Percentiles rank a stretch among this genome's conserved stretches.
These are phyloP conservation scores for Rhizoclosmatium hyalinum DNA, from an alignment of 371 early-diverging fungal genomes.

Conservation along the genomic window DNA sequence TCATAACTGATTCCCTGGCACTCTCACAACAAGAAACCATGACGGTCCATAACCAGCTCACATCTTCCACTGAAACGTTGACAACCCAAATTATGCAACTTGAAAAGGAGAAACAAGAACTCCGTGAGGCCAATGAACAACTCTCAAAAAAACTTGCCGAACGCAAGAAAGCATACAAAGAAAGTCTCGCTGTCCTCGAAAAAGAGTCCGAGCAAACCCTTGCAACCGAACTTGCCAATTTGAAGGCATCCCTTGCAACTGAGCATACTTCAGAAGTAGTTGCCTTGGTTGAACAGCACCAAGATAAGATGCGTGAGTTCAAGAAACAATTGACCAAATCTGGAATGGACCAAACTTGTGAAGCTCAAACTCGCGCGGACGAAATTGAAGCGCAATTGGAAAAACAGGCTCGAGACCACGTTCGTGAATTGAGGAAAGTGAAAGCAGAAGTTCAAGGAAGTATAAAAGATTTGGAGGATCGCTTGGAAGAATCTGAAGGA, in stretches of 20 bases:
- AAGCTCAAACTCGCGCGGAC: constrained; percentile 6
- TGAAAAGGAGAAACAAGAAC: background rate
- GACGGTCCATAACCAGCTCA: too few relatives aligned
- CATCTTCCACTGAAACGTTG: background rate
- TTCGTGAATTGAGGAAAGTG: background rate
- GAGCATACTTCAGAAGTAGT: constrained; percentile 12
- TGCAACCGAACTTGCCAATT: background rate
- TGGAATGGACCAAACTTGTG: constrained; percentile 6
- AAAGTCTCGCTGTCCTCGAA: background rate
- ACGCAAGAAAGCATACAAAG: background rate
- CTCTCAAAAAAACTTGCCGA: background rate
- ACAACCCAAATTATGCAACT: background rate
- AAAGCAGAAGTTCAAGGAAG: background rate
- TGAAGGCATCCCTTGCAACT: background rate
- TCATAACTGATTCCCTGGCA: background rate
- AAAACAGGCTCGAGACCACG: constrained; percentile 8
- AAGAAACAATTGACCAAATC: background rate
- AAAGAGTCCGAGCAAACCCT: background rate
- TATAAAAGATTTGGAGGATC: constrained; percentile 14
- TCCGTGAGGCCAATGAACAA: background rate
- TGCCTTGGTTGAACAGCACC: constrained; percentile 5
- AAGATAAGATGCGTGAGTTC: background rate
- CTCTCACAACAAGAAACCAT: background rate
- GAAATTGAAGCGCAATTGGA: constrained; percentile 13
- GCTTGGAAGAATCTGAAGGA: constrained; percentile 14